Conservation (phyloP, 2,329 filamentous ascomycete genomes). For the Alternaria hordeiaustralica region DNA sequence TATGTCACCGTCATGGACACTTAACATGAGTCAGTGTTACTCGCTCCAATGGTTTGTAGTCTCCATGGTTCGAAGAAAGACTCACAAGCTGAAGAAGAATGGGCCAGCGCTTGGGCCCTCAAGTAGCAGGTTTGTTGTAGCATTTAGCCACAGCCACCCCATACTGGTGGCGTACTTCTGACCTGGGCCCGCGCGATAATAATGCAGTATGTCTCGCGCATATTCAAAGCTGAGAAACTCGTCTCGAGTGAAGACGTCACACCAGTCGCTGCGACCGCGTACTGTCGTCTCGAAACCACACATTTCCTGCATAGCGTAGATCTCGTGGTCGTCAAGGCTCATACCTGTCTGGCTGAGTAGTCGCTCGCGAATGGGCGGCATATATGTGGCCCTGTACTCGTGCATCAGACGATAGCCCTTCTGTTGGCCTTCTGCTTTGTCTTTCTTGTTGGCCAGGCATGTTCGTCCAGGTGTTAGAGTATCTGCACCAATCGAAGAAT, state of each 20-base stretch:
- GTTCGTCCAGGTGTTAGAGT: conserved; percentile 63
- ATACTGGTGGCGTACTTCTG: conserved; percentile 61
- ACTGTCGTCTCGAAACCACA: conserved; percentile 65
- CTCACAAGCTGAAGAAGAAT: conserved; percentile 64
- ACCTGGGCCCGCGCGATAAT: conserved; percentile 65
- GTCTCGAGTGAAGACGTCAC: conserved; percentile 60
- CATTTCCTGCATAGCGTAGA: conserved; percentile 67
- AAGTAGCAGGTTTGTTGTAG: conserved; percentile 58
- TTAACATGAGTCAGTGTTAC: conserved; percentile 10
- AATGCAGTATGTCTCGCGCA: conserved; percentile 64
- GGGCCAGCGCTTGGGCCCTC: conserved; percentile 53
- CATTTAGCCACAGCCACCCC: conserved; percentile 66
- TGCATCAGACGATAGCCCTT: conserved; percentile 58
- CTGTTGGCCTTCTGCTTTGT: conserved; percentile 55
- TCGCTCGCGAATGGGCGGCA: conserved; percentile 54
- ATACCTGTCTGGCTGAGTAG: conserved; percentile 54
- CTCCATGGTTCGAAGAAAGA: not conserved
- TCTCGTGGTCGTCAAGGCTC: conserved; percentile 54
- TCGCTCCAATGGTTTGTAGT: not conserved
- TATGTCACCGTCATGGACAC: conserved; percentile 66
- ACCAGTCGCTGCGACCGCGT: conserved; percentile 63
- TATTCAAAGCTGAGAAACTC: conserved; percentile 66
- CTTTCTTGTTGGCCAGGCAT: conserved; percentile 50
- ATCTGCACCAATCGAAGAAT: conserved; percentile 56
- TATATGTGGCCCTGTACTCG: conserved; percentile 57